Base-by-base conservation (phyloP, 176 grass and related monocot species). In the Alopecurus myosuroides region DNA sequence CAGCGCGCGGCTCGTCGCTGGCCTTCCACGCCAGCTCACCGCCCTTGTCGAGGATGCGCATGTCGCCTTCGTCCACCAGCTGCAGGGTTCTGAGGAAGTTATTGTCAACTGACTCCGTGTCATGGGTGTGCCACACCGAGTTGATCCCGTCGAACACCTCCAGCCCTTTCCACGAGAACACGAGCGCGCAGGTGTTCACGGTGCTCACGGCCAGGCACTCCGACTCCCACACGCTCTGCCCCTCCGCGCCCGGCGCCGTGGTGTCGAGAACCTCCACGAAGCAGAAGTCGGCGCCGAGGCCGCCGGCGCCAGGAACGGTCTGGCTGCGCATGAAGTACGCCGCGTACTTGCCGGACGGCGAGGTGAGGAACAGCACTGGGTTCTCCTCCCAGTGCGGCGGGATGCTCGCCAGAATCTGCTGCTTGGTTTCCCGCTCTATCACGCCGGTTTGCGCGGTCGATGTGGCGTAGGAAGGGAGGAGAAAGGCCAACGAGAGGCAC, bases 21-120 rank as follows among this genome's bases (percentile, higher is more conserved):
- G 93, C 96, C 80, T 95, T 93, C 96, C 96, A 98, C 40, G 96
- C 93, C 1, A 98, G 85, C 87, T 98, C 89, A 15, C 93, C 96
- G 15, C 89, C 83, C 89, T 94, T 93, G 87, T 98, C 93, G 40
- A 88, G 93, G 83, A 98, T 98, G 58, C 96, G 89, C 96, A 98
- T 95, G 87, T 98, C 93, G 15, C 96, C 96, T 76, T 92, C 84
- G 77, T 98, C 96, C 34, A 98, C 91, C 28, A 98, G 83, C 85
- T 98, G 77, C 46, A 98, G 67, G n/a, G 86, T 92, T 49, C 87
- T 22, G 34, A 98, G 80, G 89, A 92, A 92, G 82, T 88, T 70
- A 5, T 87, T 25, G 22, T 82, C 62, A 14, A 80, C 87, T 18
- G 95, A 98, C 44, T 14, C 58, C 1, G 96, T 67, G 81, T 86